Percentiles rank a stretch among this genome's conserved stretches.
Evolutionary conservation across 305 asterid species (phyloP).

Genomic region (Fraxinus velutina): DNA sequence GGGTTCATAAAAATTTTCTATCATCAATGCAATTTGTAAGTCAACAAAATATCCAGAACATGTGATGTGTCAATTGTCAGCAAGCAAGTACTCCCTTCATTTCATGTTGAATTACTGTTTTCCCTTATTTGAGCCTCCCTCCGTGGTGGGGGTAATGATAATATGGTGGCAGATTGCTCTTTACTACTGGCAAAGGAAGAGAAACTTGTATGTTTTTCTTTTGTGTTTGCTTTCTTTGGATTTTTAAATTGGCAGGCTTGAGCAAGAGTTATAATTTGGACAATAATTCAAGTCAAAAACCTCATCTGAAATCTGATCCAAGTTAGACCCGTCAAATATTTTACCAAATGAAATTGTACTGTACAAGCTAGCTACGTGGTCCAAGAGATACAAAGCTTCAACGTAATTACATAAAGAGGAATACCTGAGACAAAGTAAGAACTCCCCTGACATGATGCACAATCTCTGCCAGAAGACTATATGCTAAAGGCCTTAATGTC

Average conservation of each 20-base stretch:
- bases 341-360: background rate
- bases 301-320: background rate
- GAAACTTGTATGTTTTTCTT: background rate
- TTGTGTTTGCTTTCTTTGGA: background rate
- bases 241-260: background rate
- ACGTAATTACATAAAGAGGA: background rate
- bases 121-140: background rate
- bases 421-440: slow-evolving; percentile 94
- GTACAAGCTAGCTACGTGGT: slow-evolving; percentile 3
- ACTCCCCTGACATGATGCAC: slow-evolving; percentile 98
- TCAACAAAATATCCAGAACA: background rate
- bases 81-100: background rate
- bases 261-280: background rate
- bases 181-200: background rate
- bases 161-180: background rate
- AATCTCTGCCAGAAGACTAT: slow-evolving; percentile 97
- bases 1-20: background rate
- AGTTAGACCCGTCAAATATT: background rate
- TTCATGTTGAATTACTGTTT: background rate
- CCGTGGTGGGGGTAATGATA: background rate
- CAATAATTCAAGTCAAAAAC: background rate
- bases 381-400: background rate
- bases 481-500: slow-evolving; percentile 98
- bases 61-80: background rate
- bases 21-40: background rate